Evolutionary conservation across 768 basidiomycete genomes (phyloP), one percentile per base, ranked within the genome.

Genomic region (Trametes meyenii): DNA sequence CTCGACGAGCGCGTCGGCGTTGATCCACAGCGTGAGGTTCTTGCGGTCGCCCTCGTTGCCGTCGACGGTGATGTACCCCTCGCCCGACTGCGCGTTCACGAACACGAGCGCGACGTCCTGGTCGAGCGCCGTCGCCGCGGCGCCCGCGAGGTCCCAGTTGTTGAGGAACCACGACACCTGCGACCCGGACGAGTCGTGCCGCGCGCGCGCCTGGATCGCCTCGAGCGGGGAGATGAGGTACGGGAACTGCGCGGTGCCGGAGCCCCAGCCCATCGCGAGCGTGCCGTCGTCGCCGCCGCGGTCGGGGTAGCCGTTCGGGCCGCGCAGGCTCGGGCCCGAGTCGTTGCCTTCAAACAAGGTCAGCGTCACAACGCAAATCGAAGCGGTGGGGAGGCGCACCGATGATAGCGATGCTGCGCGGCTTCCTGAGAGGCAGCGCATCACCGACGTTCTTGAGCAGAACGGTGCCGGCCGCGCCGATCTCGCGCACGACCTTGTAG

Each of bases 201-300:
- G 78, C 0, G 92, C 90, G 44, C 87, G 84, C 7, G 73, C 70
- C 70, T 94, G 89, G 66, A 97, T 88, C 3, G 92, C 93, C 70
- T 92, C 87, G 49, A 90, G 79, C 1, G 94, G 93, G 50, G 89
- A 85, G 61, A 94, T 75, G 14, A 94, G 82, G 73, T 94, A 94
- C 5, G 88, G 85, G 77, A 91, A 88, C 66, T 85, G 83, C 13
- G 84, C 80, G 0, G 94, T 92, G 5, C 84, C 82, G 23, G 60
- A 68, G 44, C 64, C 95, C 95, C 95, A 97, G 14, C 94, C 94
- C 88, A 94, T 89, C 8, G 92, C 93, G 21, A 97, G 79, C 17
- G 89, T 80, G 11, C 93, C 93, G 51, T 77, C 74, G 42, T 71
- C 70, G 29, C 77, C 74, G 36, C 72, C 73, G 19, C 73, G 75